Conservation (phyloP, 805 yeast species). For the Pichia paraexigua region DNA sequence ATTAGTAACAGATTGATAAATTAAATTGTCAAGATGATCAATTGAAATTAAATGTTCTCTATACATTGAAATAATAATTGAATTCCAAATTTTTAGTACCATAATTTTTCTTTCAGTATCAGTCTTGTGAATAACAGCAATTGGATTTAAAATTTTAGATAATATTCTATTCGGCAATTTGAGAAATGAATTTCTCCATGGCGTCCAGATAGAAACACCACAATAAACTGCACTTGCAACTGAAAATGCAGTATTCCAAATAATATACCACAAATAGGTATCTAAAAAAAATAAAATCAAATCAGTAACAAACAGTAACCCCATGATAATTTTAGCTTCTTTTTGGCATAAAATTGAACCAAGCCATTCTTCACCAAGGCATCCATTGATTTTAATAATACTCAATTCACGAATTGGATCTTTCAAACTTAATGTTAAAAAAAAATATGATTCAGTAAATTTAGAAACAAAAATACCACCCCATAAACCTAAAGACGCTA, state of each 20-base stretch:
- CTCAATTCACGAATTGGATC: constrained; percentile 69
- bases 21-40: constrained; percentile 60
- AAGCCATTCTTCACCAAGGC: constrained; percentile 53
- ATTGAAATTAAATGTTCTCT: constrained; percentile 69
- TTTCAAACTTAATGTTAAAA: constrained; percentile 59
- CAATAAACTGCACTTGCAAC: constrained; percentile 56
- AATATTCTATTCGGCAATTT: constrained; percentile 69
- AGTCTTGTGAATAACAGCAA: constrained; percentile 24
- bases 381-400: constrained; percentile 43
- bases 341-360: constrained; percentile 45
- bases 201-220: constrained; percentile 82
- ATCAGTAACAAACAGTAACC: constrained; percentile 51
- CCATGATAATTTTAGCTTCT: constrained; percentile 51
- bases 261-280: constrained; percentile 79
- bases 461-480: constrained; percentile 57
- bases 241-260: constrained; percentile 70
- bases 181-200: constrained; percentile 77
- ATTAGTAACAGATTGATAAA: constrained; percentile 43
- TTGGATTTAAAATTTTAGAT: constrained; percentile 54
- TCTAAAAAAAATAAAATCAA: constrained; percentile 66
- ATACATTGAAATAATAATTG: constrained; percentile 75
- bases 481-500: constrained; percentile 68
- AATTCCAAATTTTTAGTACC: constrained; percentile 74
- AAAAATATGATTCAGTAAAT: constrained; percentile 70
- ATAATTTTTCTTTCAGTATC: constrained; percentile 40